Evolutionary conservation across 208 protist genomes (phyloP), one percentile per base, ranked within the genome.

Genomic region (Trypanosoma brucei): DNA sequence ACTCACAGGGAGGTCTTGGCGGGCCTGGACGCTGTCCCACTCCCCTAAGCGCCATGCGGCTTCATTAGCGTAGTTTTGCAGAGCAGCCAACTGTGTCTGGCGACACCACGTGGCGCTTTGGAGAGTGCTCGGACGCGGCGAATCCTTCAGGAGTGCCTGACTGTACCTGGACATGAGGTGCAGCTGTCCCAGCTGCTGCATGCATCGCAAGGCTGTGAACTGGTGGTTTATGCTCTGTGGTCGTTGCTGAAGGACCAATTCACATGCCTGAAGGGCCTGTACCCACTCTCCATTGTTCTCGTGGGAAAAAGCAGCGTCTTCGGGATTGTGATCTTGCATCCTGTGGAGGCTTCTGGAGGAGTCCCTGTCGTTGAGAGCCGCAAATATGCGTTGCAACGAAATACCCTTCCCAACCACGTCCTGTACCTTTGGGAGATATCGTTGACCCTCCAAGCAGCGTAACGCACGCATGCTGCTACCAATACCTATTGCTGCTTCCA

Each of bases 231-330:
- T 67, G 62, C 84, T 92, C 37, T 74, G 14, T 2, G 83, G 83
- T 8, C 65, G 30, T 49, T 89, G 81, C 66, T 95, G 86, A 36
- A 95, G 76, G n/a, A 90, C 82, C 7, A 91, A 60, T 48, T 93
- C 89, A 42, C 80, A 86, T 70, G 81, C 77, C 46, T 84, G 78
- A 13, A 92, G 55, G 1, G 89, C 89, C 8, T 81, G 58, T 40
- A 69, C 60, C 89, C 89, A 95, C 58, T 95, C 86, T 8, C 89
- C 89, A 59, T 80, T 92, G 71, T 91, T 89, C 71, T 95, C 86
- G 53, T 79, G 77, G 8, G 86, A 90, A 53, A 92, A 86, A 45
- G 86, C 89, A 2, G 84, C 80, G 22, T 93, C 76, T 22, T 79
- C 78, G 9, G 70, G 70, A 13, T 67, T 55, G 11, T 81, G 62